Evolutionary conservation across 371 early-diverging fungal genomes (phyloP), one percentile per base, ranked within the genome.

Genomic region (Mucor mucedo): DNA sequence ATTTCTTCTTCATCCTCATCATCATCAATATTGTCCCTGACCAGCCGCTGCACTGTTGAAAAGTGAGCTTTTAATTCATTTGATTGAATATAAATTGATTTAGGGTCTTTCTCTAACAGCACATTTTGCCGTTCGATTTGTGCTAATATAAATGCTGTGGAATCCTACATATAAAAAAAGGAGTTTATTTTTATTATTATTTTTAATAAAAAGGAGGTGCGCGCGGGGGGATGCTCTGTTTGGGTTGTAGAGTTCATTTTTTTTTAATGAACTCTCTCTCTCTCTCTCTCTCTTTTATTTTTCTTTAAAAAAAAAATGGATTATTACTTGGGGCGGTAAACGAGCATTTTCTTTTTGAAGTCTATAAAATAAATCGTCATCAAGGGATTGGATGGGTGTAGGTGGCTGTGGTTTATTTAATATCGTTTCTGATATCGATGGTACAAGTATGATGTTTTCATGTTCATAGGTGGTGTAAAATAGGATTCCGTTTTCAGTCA

Each of bases 61-160:
- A 83, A 78, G 47, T 84, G 79, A 3, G 81, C 78, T 52, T 74
- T 79, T 29, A 83, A 73, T 35, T 78, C 72, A 55, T 86, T 83
- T 39, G 83, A 82, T 48, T 81, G 81, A 48, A 82, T 80, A 47
- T 73, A 80, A 33, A 83, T 66, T 0, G 84, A 72, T 63, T 87
- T 87, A 3, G 87, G 85, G 50, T 86, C 87, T 49, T 77, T 83
- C 55, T 84, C 83, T 41, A 84, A 52, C 28, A 84, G 44, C 28
- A 72, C 74, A 57, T 84, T 87, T 62, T 87, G 87, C 44, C 82
- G 76, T 63, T 87, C 84, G n/a, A 87, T 71, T 44, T 80, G 82
- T 3, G 85, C 87, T 55, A 87, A 62, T 28, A 84, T 74, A 66
- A 84, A 80, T 7, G 77, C 72, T 11, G 79, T 84, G 6, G 84